Evolutionary conservation across 495 filamentous ascomycete genomes (phyloP), one percentile per base, ranked within the genome.

Genomic region (Cudoniella acicularis): DNA sequence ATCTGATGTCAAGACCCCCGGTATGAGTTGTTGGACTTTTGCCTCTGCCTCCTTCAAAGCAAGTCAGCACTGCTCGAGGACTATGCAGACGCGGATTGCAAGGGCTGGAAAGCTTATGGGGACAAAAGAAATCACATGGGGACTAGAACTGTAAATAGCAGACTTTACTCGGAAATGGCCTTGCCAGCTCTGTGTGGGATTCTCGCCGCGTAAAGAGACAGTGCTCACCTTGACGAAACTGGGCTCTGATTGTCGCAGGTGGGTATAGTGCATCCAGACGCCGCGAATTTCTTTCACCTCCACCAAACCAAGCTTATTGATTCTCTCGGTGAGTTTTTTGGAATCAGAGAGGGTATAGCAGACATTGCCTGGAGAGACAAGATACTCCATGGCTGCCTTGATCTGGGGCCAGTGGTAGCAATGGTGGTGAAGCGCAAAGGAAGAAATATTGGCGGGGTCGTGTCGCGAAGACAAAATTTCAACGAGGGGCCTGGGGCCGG

Each of bases 311-410:
- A 65, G 57, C 62, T 75, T 72, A 64, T 76, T 77, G 63, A 81
- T 77, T 42, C 68, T 71, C 43, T 75, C 72, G 53, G 69, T 71
- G 45, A 81, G 62, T 65, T 81, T 83, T 64, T 75, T 63, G 55
- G 76, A 69, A 64, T 81, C 78, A 24, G 77, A 72, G 23, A 68
- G 52, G 49, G 77, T 80, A 69, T 76, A 81, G 74, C 77, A 79
- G 24, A 77, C 69, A 43, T 77, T 77, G 47, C 79, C 79, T n/a
- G 72, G 64, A 26, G 77, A 69, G 42, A 61, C 52, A 11, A 70
- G 42, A 43, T 71, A 67, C 24, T 69, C 65, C 70, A 73, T 73
- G 43, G 11, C 18, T 46, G 18, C n/a, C 11, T 25, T n/a, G 10
- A 17, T 6, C 17, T 51, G 47, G 1, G n/a, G n/a, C n/a, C n/a